Percentiles rank a stretch among this genome's conserved stretches.
phyloP scores from a whole-genome alignment of 2,329 filamentous ascomycete species.

The Calonectria pseudoreteaudii region DNA sequence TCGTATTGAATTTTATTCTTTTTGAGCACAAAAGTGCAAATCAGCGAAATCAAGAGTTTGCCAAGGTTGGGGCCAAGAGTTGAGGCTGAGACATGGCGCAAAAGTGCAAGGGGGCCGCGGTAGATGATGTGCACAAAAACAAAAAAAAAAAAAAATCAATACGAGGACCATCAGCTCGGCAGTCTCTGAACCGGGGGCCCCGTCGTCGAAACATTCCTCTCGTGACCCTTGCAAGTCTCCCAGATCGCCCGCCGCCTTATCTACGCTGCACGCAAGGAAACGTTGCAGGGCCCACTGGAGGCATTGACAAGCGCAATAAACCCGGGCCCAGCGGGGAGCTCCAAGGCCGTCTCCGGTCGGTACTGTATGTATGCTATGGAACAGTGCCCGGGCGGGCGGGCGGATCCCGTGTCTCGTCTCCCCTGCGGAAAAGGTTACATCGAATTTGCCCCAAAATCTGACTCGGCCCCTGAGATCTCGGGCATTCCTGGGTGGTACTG shows the following conservation, averaged over 20 bases:
- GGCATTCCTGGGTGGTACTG: not conserved
- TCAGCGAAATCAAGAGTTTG: not conserved
- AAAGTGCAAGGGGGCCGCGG: not conserved
- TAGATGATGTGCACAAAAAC: not conserved
- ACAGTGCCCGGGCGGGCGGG: not conserved
- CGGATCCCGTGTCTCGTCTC: not conserved
- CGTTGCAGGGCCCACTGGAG: not conserved
- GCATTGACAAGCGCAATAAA: not conserved
- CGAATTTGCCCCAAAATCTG: not conserved
- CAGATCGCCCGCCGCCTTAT: not conserved
- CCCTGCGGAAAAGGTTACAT: not conserved
- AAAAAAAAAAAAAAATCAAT: not conserved
- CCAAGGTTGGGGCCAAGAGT: not conserved
- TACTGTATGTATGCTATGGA: too few relatives aligned
- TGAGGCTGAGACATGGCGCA: not conserved
- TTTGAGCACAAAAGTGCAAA: not conserved
- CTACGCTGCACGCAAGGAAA: not conserved
- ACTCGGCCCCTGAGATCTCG: not conserved
- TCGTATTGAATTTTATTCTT: not conserved
- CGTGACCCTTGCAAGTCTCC: not conserved
- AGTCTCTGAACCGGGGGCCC: not conserved
- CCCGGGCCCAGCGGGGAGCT: conserved; percentile 1
- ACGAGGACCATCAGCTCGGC: not conserved
- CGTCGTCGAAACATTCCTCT: not conserved
- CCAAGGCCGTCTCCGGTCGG: not conserved